Evolutionary conservation across 805 yeast genomes (phyloP).

Genomic region (Candida maltosa): DNA sequence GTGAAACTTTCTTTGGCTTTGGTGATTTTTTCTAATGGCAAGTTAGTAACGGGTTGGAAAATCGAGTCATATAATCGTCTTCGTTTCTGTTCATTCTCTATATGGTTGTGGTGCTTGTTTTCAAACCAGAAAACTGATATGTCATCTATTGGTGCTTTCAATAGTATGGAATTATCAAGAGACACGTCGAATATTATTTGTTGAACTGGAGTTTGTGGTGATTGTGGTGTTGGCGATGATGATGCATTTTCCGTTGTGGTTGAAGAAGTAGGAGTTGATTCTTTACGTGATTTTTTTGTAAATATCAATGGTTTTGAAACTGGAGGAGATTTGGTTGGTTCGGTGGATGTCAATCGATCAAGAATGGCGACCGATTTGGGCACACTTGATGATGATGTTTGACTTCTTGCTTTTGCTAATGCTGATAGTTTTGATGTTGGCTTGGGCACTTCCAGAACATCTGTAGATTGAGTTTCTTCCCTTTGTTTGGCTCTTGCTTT

Average conservation of each 20-base stretch:
- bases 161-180: slow-evolving; percentile 8
- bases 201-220: background rate
- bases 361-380: slow-evolving; percentile 3
- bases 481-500: slow-evolving; percentile 15
- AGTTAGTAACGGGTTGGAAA: slow-evolving; percentile 40
- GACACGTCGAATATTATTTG: slow-evolving; percentile 6
- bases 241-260: too few relatives aligned
- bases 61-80: slow-evolving; percentile 17
- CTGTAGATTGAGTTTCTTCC: slow-evolving; percentile 3
- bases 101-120: slow-evolving; percentile 2
- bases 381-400: background rate
- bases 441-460: slow-evolving; percentile 3
- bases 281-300: background rate
- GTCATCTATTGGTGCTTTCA: slow-evolving; percentile 10
- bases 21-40: slow-evolving; percentile 26
- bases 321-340: slow-evolving; percentile 1
- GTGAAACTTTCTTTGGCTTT: slow-evolving; percentile 53
- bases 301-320: slow-evolving; percentile 1
- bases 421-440: slow-evolving; percentile 41
- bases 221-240: background rate
- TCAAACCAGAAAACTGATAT: slow-evolving; percentile 15
- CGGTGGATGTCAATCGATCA: background rate
- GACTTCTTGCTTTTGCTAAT: slow-evolving; percentile 41
- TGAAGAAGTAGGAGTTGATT: too few relatives aligned
- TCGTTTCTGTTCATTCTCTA: slow-evolving; percentile 14